Conservation (phyloP, 1,284 basidiomycete species). For the Boletellus deceptivus region DNA sequence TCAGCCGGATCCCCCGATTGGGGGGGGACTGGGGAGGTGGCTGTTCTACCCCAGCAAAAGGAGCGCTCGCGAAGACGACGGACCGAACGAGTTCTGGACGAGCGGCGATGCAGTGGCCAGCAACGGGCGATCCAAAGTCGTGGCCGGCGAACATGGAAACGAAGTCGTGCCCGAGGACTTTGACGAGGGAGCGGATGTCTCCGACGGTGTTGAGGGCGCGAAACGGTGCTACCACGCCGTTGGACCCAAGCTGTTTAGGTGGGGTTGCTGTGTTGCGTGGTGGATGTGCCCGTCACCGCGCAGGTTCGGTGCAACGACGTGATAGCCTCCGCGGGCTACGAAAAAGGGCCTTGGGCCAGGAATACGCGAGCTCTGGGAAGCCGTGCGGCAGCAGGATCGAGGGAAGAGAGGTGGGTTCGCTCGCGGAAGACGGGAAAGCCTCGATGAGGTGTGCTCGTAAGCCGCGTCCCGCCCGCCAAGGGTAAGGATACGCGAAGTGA, state of each 20-base stretch:
- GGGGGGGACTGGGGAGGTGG: conserved; percentile 1
- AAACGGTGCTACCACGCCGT: conserved; percentile 51
- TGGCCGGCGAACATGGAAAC: conserved; percentile 55
- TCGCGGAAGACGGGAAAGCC: conserved; percentile 33
- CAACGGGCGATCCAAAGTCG: conserved; percentile 56
- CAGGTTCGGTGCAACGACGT: conserved; percentile 53
- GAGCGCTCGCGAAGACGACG: conserved; percentile 59
- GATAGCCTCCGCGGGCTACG: conserved; percentile 40
- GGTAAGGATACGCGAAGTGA: conserved; percentile 19
- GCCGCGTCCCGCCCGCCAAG: conserved; percentile 34
- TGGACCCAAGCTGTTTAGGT: conserved; percentile 35
- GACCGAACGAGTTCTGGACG: conserved; percentile 55
- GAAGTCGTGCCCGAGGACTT: conserved; percentile 47
- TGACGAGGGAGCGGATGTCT: conserved; percentile 52
- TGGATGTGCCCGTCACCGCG: conserved; percentile 47
- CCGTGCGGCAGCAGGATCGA: conserved; percentile 62
- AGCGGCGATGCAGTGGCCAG: conserved; percentile 51
- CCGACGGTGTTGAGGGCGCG: conserved; percentile 48
- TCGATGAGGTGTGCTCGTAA: conserved; percentile 55
- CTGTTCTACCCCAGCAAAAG: conserved; percentile 42
- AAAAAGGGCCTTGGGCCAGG: conserved; percentile 58
- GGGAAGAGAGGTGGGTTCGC: conserved; percentile 33
- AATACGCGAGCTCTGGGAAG: conserved; percentile 64
- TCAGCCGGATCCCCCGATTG: not conserved
- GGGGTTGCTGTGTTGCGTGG: conserved; percentile 23